Conservation (phyloP, 2,329 filamentous ascomycete genomes). For the Nemania sp. region DNA sequence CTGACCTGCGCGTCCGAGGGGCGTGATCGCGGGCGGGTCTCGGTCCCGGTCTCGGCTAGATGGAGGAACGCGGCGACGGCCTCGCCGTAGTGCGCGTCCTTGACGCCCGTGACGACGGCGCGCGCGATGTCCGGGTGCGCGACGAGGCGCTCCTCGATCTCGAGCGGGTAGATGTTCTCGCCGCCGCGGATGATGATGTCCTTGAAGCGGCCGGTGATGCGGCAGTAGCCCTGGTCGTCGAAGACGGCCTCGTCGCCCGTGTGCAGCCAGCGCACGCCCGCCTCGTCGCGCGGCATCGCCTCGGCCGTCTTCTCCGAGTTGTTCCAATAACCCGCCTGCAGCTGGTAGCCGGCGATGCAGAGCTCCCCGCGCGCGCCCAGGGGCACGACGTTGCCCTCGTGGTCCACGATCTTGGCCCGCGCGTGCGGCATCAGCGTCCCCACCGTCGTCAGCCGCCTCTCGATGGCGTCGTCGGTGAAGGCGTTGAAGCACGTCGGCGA, state of each 20-base stretch:
- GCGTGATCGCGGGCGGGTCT: conserved; percentile 32
- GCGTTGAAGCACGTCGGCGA: conserved; percentile 82
- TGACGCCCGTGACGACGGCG: conserved; percentile 73
- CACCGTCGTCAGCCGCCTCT: conserved; percentile 70
- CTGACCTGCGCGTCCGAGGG: conserved; percentile 60
- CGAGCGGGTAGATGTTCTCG: conserved; percentile 74
- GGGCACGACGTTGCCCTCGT: conserved; percentile 66
- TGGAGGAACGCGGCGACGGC: conserved; percentile 70
- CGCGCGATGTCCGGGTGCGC: conserved; percentile 64
- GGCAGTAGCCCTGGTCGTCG: conserved; percentile 70
- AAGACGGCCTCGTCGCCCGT: conserved; percentile 73
- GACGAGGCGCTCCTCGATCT: conserved; percentile 75
- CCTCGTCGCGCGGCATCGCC: conserved; percentile 57
- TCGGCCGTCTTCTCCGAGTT: conserved; percentile 75
- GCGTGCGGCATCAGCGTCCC: conserved; percentile 77
- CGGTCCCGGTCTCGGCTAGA: neutral
- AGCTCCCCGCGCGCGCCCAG: conserved; percentile 73
- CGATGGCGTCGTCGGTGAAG: conserved; percentile 71
- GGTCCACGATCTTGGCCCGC: conserved; percentile 76
- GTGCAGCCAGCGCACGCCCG: conserved; percentile 63
- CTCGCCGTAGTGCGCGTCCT: conserved; percentile 73
- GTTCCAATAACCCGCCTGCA: conserved; percentile 70
- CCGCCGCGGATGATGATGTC: conserved; percentile 79
- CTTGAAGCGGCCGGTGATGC: conserved; percentile 76
- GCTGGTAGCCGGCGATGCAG: conserved; percentile 77